Base-by-base conservation (phyloP, 2,329 filamentous ascomycete species). In the Penicillium sp. region DNA sequence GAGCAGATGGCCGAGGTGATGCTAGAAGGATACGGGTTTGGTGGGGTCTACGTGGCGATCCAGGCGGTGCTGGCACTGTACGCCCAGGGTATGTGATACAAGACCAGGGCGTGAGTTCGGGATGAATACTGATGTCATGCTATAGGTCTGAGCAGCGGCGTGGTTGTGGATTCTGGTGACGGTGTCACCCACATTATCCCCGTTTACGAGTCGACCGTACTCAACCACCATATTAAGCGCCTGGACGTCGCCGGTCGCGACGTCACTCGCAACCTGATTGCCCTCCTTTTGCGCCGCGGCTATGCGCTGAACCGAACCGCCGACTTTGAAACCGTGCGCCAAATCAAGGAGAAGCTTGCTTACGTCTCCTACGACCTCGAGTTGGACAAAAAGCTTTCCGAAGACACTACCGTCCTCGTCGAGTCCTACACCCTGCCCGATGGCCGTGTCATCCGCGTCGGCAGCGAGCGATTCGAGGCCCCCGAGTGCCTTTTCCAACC, bases 301-400 rank as follows among this genome's bases (percentile, higher is more conserved):
- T 99, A 99, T 75, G 91, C 94, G 35, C 86, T 99, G 60, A 99
- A 99, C 84, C 87, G 94, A 74, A 99, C 94, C 12, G 94, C 94
- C 72, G 94, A 99, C 75, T 99, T 99, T 75, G 94, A 99, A 78
- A 99, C 94, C 4, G 94, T 99, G 54, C 89, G 94, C 60, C 93
- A 97, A 76, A 97, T 99, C 81, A 99, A 99, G 80, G 94, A 99
- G 82, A 99, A 99, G 83, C 88, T 99, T 49, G 97, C 94, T 83
- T 99, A 99, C 75, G 93, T 99, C 55, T 97, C 92, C 12, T 99
- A 97, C 80, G 94, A 99, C 75, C 84, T 99, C 55, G 91, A 96
- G 76, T 82, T 99, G 53, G 94, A 99, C 81, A 92, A 97, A 79
- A 87, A 90, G 66, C 85, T 99, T 61, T 95, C 90, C 70, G 94